Percentiles rank a stretch among this genome's conserved stretches.
Evolutionary conservation across 2,329 filamentous ascomycete species (phyloP).

Genomic region (Aspergillus clavatus): DNA sequence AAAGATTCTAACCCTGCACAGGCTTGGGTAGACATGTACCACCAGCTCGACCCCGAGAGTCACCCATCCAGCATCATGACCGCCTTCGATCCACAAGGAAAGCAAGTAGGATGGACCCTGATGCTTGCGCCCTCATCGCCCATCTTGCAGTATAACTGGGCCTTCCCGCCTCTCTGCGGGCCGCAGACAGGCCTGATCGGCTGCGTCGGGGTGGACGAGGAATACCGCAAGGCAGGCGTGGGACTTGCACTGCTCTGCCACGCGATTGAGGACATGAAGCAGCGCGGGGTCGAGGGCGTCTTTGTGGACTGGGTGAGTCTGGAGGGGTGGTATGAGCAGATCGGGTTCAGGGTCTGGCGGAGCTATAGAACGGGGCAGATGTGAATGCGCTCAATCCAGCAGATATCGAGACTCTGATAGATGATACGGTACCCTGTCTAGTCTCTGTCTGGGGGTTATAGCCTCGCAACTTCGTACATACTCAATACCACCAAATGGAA

Average conservation of each 20-base stretch:
- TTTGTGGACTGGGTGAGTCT: slow-evolving; percentile 44
- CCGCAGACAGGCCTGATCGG: slow-evolving; percentile 43
- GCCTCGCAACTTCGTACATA: too few relatives aligned
- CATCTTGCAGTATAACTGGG: slow-evolving; percentile 33
- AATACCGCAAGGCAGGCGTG: slow-evolving; percentile 36
- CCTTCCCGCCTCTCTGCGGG: slow-evolving; percentile 38
- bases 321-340: slow-evolving; percentile 43
- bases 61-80: slow-evolving; percentile 42
- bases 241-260: slow-evolving; percentile 41
- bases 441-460: too few relatives aligned
- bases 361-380: slow-evolving; percentile 36
- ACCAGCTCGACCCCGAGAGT: slow-evolving; percentile 29
- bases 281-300: slow-evolving; percentile 38
- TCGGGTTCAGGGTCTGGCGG: slow-evolving; percentile 39
- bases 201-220: slow-evolving; percentile 41
- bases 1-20: slow-evolving; percentile 14
- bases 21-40: slow-evolving; percentile 42
- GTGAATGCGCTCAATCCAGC: too few relatives aligned
- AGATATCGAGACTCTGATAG: too few relatives aligned
- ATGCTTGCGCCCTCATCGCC: slow-evolving; percentile 37
- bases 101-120: slow-evolving; percentile 44
- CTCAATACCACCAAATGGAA: too few relatives aligned
- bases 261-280: slow-evolving; percentile 42
- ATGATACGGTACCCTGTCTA: too few relatives aligned
- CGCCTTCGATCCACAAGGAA: slow-evolving; percentile 34